Evolutionary conservation across 1,284 basidiomycete species (phyloP).

Genomic region (Ganoderma resinaceum): DNA sequence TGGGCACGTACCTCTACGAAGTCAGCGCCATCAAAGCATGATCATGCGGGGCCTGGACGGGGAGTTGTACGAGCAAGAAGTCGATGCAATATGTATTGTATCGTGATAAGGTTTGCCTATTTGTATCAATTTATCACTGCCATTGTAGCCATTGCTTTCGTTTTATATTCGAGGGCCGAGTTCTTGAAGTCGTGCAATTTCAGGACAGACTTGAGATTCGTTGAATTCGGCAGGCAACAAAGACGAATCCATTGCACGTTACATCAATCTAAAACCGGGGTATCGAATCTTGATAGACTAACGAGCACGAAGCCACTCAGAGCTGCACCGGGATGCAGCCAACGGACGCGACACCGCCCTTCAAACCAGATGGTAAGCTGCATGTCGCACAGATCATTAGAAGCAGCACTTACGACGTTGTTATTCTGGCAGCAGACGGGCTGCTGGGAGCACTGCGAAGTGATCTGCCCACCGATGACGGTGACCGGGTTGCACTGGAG

Average conservation of each 20-base stretch:
- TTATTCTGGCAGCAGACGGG: constrained; percentile 36
- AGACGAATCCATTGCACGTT: constrained; percentile 8
- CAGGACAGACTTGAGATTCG: no score
- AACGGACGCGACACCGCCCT: constrained; percentile 32
- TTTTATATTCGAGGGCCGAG: no score
- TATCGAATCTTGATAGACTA: not conserved
- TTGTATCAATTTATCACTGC: not conserved
- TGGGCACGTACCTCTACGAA: constrained; percentile 88
- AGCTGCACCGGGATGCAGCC: constrained; percentile 32
- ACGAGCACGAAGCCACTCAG: constrained; percentile 3
- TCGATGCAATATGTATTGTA: not conserved
- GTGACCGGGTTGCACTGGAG: constrained; percentile 28
- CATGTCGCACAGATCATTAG: no score
- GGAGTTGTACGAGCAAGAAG: constrained; percentile 1
- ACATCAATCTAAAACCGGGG: constrained; percentile 8
- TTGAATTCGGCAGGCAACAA: no score
- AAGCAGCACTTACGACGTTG: constrained; percentile 26
- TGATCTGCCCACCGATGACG: constrained; percentile 25
- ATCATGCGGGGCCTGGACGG: not conserved
- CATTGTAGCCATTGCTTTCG: not conserved
- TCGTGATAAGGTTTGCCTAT: not conserved
- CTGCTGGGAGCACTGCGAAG: constrained; percentile 20
- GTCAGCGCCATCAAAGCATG: constrained; percentile 52
- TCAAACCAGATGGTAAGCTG: not conserved
- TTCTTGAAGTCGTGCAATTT: no score